Base-by-base conservation (phyloP, 78 protist genomes). In the Bigelowiella natans region DNA sequence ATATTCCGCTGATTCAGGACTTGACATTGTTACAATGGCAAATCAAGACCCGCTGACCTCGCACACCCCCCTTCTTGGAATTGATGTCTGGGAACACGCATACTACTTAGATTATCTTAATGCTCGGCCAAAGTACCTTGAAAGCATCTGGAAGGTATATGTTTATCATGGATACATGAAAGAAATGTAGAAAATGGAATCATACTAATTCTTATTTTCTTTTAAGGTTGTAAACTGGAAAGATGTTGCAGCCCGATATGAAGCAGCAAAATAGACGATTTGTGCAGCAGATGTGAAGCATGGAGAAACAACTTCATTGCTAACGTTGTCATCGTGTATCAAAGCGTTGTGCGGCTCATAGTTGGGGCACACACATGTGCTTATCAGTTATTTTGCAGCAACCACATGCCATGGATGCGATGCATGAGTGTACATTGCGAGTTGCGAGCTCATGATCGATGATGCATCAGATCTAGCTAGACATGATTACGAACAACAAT, bases 11-110 rank as follows among this genome's bases (percentile, higher is more conserved):
- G n/a, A n/a, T n/a, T n/a, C 7, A 18, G 73, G 73, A 26, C 73
- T 51, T 7, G 73, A 51, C 40, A 1, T 84, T 2, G 88, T 37
- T 34, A 31, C 38, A 2, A 31, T n/a, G 39, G 88, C 38, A 34
- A 84, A 84, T 37, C 88, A 84, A 34, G 88, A 84, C 88, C 88
- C 88, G 38, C 88, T 84, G 40, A 31, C 88, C 1, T 36, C 1
- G 30, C 1, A 1, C 38, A 51, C 73, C 18, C 73, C 73, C 18
- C 73, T 89, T 11, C 87, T 89, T n/a, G 87, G 86, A 37, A 2
- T 89, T 28, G 93, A 91, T 36, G 93, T 91, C 18, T 92, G 94
- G 94, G 94, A 92, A 51, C 94, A 92, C 36, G 94, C 94, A 36
- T 92, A 92, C 90, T 92, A 92, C 88, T 73, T 92, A 51, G 37